Evolutionary conservation across 306 rosid genomes (phyloP).

Genomic region (Begonia masoniana): DNA sequence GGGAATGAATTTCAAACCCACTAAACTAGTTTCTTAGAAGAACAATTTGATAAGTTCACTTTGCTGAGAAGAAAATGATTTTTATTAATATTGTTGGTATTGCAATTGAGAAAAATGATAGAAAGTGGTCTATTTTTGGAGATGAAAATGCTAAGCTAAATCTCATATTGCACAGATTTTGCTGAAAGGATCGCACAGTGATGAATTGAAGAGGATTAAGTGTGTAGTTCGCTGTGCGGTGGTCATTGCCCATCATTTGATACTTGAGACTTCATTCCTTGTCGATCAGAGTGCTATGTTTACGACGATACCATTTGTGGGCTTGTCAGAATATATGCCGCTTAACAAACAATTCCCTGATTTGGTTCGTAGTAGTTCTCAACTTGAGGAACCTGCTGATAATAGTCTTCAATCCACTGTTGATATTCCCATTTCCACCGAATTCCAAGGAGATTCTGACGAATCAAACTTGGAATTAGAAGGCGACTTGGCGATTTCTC

Average conservation of each 20-base stretch:
- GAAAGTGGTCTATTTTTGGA: conserved; percentile 1
- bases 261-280: conserved; percentile 81
- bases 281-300: conserved; percentile 92
- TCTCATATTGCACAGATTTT: conserved; percentile 50
- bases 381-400: conserved; percentile 21
- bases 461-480: conserved; percentile 18
- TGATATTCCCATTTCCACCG: conserved; percentile 44
- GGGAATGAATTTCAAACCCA: too few relatives aligned
- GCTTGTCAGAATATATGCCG: conserved; percentile 20
- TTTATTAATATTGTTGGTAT: too few relatives aligned
- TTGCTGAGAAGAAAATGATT: too few relatives aligned
- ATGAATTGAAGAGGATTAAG: conserved; percentile 81
- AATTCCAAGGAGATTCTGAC: conserved; percentile 24
- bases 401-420: conserved; percentile 28
- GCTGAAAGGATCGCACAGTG: conserved; percentile 80
- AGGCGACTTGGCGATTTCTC: conserved; percentile 25
- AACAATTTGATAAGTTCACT: too few relatives aligned
- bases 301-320: conserved; percentile 39
- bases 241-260: conserved; percentile 87
- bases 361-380: conserved; percentile 20
- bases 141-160: conserved; percentile 1
- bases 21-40: too few relatives aligned
- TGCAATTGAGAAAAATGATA: too few relatives aligned
- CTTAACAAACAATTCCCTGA: conserved; percentile 21
- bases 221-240: conserved; percentile 77